Conservation (phyloP, 768 basidiomycete genomes). For the Mycena sanguinolenta region DNA sequence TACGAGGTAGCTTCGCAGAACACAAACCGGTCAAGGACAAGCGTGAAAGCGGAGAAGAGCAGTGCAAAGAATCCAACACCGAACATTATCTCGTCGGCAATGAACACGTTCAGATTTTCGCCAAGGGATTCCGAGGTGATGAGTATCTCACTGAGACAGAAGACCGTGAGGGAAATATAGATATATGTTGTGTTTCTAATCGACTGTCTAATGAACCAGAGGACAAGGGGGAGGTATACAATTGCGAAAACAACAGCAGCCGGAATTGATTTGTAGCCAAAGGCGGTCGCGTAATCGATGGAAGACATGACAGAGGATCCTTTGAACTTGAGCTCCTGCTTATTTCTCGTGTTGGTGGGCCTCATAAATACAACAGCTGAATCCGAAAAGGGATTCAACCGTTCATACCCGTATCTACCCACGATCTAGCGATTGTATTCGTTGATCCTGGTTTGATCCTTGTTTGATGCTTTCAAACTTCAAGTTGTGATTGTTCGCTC, state of each 20-base stretch:
- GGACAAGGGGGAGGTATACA: constrained; percentile 49
- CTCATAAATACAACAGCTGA: too few relatives aligned
- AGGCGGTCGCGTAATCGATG: constrained; percentile 47
- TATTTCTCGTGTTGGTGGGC: too few relatives aligned
- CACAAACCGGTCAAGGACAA: constrained; percentile 58
- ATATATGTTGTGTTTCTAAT: constrained; percentile 50
- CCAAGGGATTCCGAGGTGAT: constrained; percentile 46
- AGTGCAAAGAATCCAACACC: constrained; percentile 59
- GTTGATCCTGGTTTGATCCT: too few relatives aligned
- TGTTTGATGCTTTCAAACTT: too few relatives aligned
- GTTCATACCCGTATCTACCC: too few relatives aligned
- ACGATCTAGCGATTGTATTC: too few relatives aligned
- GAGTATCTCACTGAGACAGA: constrained; percentile 56
- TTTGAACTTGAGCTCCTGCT: background rate
- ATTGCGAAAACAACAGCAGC: constrained; percentile 54
- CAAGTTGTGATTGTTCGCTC: too few relatives aligned
- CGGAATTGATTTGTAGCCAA: constrained; percentile 51
- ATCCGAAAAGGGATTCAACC: too few relatives aligned
- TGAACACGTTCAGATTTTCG: constrained; percentile 48
- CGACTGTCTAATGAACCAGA: constrained; percentile 48
- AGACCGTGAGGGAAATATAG: constrained; percentile 49
- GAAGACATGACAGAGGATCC: constrained; percentile 21
- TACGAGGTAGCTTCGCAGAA: constrained; percentile 2
- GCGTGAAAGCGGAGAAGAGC: constrained; percentile 55
- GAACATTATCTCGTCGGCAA: constrained; percentile 55